phyloP scores from a whole-genome alignment of 306 rosid species.

The Rosa chinensis region DNA sequence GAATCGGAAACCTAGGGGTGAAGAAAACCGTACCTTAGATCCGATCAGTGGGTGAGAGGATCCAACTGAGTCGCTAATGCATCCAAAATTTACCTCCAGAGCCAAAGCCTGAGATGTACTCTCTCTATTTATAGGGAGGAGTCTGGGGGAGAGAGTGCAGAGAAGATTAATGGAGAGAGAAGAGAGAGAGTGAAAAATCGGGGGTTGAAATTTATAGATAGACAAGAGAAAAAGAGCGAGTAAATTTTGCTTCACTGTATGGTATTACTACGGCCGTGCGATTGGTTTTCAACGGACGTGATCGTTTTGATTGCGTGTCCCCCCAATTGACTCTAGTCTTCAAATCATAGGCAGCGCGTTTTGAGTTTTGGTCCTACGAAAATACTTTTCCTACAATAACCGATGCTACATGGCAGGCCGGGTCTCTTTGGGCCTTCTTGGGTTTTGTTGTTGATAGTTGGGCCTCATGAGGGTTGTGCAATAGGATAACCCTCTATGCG shows the following conservation, averaged over 20 bases:
- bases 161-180: slow-evolving; percentile 1
- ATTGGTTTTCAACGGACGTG: slow-evolving; percentile 11
- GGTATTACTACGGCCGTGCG: not conserved
- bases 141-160: not conserved
- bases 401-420: no score
- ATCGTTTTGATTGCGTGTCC: not conserved
- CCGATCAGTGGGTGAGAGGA: slow-evolving; percentile 33
- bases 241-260: not conserved
- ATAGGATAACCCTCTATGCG: no score
- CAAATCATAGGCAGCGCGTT: not conserved
- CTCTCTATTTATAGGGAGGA: not conserved
- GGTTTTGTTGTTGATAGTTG: no score
- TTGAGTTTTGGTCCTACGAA: no score
- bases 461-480: no score
- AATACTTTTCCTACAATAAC: no score
- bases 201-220: slow-evolving; percentile 10
- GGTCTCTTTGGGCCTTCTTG: no score
- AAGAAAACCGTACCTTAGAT: slow-evolving; percentile 41
- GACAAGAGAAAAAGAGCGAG: not conserved
- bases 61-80: slow-evolving; percentile 24
- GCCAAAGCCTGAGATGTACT: not conserved
- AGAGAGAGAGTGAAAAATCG: not conserved
- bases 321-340: not conserved
- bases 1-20: not conserved
- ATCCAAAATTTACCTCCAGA: slow-evolving; percentile 27